phyloP scores from a whole-genome alignment of 2,329 filamentous ascomycete species.

The Xylaria sp. region DNA sequence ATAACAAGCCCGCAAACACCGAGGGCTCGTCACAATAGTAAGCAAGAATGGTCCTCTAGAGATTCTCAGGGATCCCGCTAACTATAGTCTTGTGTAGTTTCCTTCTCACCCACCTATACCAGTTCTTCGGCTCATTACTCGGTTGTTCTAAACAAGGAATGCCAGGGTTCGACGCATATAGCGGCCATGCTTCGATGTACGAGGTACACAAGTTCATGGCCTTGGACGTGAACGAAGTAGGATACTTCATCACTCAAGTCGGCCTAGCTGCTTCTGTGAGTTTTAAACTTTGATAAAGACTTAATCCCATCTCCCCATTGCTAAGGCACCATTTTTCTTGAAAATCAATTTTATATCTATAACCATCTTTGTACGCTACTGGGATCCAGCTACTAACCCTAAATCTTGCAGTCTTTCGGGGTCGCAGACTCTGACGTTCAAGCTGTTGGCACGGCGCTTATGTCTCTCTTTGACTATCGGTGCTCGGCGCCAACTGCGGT shows the following conservation, averaged over 20 bases:
- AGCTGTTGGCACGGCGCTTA: conserved; percentile 60
- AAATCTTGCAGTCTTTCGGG: conserved; percentile 59
- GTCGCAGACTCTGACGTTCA: conserved; percentile 63
- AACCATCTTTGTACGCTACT: not conserved
- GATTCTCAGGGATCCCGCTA: not conserved
- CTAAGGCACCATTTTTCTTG: not conserved
- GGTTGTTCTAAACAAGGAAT: conserved; percentile 63
- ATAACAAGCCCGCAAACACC: conserved; percentile 64
- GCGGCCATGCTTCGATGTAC: conserved; percentile 58
- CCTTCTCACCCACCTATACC: conserved; percentile 69
- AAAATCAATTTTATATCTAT: not conserved
- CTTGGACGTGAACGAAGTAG: conserved; percentile 60
- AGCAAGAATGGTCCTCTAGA: conserved; percentile 31
- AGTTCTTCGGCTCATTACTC: conserved; percentile 68
- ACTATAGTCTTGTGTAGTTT: conserved; percentile 49
- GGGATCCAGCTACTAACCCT: not conserved
- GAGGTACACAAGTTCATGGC: conserved; percentile 69
- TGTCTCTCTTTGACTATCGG: conserved; percentile 60
- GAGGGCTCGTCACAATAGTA: conserved; percentile 66
- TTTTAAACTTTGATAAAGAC: not conserved
- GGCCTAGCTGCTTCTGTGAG: conserved; percentile 52
- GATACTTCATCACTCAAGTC: conserved; percentile 54
- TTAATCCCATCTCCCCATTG: not conserved
- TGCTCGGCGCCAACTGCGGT: conserved; percentile 60
- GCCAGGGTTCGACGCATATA: conserved; percentile 61